Percentiles rank a stretch among this genome's conserved stretches.
Evolutionary conservation across 345 rosid species (phyloP).

Genomic region (Lagerstroemia speciosa): DNA sequence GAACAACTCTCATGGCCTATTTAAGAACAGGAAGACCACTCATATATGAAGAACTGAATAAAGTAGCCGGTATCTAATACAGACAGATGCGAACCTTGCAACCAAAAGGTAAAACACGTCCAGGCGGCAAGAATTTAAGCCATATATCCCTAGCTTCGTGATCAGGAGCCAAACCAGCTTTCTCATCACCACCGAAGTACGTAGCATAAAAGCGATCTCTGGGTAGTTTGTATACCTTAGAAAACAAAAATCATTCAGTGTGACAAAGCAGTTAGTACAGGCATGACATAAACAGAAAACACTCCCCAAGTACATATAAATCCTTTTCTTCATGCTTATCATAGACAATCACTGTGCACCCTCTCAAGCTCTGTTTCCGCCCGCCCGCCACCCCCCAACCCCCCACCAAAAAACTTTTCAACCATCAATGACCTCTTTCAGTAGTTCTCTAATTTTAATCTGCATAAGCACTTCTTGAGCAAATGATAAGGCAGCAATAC

Average conservation of each 20-base stretch:
- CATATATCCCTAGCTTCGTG: constrained; percentile 78
- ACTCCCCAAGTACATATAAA: background rate
- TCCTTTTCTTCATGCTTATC: background rate
- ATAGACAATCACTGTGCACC: background rate
- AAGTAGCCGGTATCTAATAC: background rate
- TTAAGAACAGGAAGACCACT: background rate
- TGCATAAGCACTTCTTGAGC: too few species aligned
- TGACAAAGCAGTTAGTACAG: background rate
- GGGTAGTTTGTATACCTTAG: constrained; percentile 70
- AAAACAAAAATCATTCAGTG: background rate
- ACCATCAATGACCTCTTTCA: too few species aligned
- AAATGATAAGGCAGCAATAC: background rate
- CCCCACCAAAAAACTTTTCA: background rate
- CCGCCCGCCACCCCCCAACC: too few species aligned
- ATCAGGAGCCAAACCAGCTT: constrained; percentile 81
- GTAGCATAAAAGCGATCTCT: constrained; percentile 80
- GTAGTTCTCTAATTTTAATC: too few species aligned
- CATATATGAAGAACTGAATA: background rate
- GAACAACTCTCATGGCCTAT: background rate
- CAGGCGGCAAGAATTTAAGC: constrained; percentile 73
- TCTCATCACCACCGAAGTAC: constrained; percentile 95
- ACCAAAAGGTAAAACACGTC: constrained; percentile 77
- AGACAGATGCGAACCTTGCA: constrained; percentile 50
- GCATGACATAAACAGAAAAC: background rate
- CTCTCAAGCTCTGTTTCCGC: too few species aligned